These are phyloP conservation scores for Heimioporus sp. DNA, from an alignment of 768 basidiomycete genomes.

Conservation along the genomic window DNA sequence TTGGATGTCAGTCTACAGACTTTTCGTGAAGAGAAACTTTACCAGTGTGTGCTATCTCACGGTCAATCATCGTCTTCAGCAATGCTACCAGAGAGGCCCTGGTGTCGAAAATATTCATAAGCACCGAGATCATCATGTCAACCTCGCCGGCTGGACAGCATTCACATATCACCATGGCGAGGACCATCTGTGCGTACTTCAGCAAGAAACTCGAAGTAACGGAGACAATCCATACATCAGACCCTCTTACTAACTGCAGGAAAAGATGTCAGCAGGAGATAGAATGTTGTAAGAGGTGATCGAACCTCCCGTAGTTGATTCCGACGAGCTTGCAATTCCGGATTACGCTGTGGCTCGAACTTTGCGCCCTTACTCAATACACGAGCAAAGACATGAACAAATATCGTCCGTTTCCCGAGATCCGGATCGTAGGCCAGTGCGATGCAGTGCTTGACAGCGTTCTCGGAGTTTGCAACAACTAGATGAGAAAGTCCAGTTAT, in stretches of 20 bases:
- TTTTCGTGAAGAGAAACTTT: constrained; percentile 8
- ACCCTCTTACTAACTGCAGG: constrained; percentile 65
- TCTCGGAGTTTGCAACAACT: constrained; percentile 81
- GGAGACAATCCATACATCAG: constrained; percentile 51
- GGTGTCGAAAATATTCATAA: constrained; percentile 85
- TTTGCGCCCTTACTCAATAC: constrained; percentile 79
- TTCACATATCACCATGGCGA: constrained; percentile 86
- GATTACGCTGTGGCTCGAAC: constrained; percentile 61
- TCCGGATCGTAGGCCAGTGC: constrained; percentile 75
- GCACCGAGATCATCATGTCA: constrained; percentile 80
- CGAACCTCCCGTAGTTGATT: constrained; percentile 60
- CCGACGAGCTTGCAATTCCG: constrained; percentile 45
- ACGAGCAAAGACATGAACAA: constrained; percentile 79
- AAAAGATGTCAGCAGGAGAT: constrained; percentile 2
- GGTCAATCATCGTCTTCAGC: constrained; percentile 81
- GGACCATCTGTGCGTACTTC: constrained; percentile 51
- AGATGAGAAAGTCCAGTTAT: constrained; percentile 80
- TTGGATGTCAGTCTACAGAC: constrained; percentile 1
- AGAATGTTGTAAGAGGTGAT: constrained; percentile 4
- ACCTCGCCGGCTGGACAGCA: constrained; percentile 77
- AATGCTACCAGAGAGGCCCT: constrained; percentile 67
- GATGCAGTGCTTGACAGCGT: constrained; percentile 86
- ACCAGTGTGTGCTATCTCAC: constrained; percentile 82
- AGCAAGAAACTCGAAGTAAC: constrained; percentile 1
- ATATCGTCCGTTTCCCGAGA: constrained; percentile 68